Evolutionary conservation across 352 stramenopile genomes (phyloP), one percentile per base, ranked within the genome.

Genomic region (Phytophthora syringae): DNA sequence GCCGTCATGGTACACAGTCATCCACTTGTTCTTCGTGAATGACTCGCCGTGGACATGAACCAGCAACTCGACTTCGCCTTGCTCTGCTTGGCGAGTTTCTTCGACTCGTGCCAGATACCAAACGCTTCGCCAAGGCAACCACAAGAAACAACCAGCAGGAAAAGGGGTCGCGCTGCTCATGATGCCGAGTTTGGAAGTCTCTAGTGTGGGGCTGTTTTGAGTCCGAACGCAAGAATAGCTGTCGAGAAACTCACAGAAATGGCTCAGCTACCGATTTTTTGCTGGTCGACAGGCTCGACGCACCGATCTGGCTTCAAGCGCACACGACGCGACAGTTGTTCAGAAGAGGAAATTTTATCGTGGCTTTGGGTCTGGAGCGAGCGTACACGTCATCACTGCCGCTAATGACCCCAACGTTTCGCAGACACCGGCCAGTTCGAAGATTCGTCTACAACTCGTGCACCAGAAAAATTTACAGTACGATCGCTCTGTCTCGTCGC

Each of bases 61-160:
- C 20, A 69, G 28, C 45, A 73, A 13, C 13, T 73, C 52, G 7
- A 60, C 30, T 25, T 68, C 47, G 72, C 60, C 30, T 42, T 2
- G 43, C 47, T 54, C 27, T 11, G 16, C 30, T 15, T 60, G 51
- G 32, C 45, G 49, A 43, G 50, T 54, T 16, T 70, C 63, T 25
- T 79, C 56, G 18, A 89, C 59, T 15, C 76, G 65, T 7, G 70
- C 72, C 71, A 86, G 75, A 62, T 82, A 89, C 77, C 74, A 86
- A 5, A 80, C 67, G 22, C 47, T 49, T 27, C 59, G 61, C 76
- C 80, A 89, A 25, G 69, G 64, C 37, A 78, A 32, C 76, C 70
- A 84, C 32, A 82, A 67, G 24, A 84, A 74, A 7, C 22, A 54
- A 5, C 53, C 63, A 30, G 44, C 30, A 2, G 36, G 39, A 40